Conservation (phyloP, 2,329 filamentous ascomycete genomes). For the Ustulina deusta region DNA sequence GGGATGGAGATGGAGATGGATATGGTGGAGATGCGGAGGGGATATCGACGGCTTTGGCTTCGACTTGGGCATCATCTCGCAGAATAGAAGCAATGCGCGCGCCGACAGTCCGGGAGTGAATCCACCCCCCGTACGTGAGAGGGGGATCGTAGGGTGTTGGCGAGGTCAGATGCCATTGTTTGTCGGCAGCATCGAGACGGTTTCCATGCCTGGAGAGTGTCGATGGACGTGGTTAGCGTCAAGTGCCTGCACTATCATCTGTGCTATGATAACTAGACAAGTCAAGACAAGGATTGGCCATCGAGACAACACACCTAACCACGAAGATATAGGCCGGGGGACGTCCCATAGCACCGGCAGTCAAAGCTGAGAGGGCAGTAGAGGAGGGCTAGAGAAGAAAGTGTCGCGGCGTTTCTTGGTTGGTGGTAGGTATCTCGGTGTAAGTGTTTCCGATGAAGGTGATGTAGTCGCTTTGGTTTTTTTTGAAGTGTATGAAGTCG, state of each 20-base stretch:
- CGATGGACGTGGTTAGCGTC: constrained; percentile 16
- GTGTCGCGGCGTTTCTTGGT: not conserved
- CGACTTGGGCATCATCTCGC: constrained; percentile 60
- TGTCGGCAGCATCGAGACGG: constrained; percentile 92
- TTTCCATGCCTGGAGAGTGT: constrained; percentile 78
- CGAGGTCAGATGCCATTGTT: constrained; percentile 92
- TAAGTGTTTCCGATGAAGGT: not conserved
- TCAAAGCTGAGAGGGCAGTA: not conserved
- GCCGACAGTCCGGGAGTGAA: constrained; percentile 84
- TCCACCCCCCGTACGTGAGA: constrained; percentile 93
- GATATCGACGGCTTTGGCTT: not conserved
- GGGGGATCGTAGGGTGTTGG: constrained; percentile 96
- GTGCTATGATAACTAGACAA: not conserved
- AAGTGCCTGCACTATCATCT: not conserved
- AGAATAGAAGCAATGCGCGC: constrained; percentile 83
- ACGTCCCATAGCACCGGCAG: constrained; percentile 55
- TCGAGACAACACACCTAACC: constrained; percentile 56
- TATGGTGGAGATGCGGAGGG: constrained; percentile 50
- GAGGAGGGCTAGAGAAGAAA: not conserved
- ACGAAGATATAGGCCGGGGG: constrained; percentile 64
- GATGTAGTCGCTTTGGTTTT: not conserved
- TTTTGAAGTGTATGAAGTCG: not conserved
- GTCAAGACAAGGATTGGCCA: constrained; percentile 3
- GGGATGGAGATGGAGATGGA: constrained; percentile 9
- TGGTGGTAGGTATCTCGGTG: not conserved